phyloP scores from a whole-genome alignment of 768 basidiomycete species.

The Lactarius hengduanensis region DNA sequence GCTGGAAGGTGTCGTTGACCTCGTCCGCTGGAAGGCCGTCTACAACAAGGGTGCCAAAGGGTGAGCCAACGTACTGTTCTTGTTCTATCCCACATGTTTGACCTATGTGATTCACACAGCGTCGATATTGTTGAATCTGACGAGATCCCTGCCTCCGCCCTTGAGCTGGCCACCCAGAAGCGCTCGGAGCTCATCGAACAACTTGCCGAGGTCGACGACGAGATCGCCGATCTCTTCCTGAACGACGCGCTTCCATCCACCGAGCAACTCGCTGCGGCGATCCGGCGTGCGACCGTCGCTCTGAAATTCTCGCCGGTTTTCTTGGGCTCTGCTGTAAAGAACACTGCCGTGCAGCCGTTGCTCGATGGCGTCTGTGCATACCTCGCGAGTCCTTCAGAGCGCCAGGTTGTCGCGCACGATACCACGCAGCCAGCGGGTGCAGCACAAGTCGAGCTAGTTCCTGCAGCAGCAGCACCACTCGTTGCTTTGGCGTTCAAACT shows the following conservation, averaged over 20 bases:
- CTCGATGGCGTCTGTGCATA: constrained; percentile 96
- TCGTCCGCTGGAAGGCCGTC: constrained; percentile 91
- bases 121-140: constrained; percentile 75
- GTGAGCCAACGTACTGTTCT: constrained; percentile 44
- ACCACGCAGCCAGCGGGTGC: constrained; percentile 62
- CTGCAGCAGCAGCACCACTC: constrained; percentile 82
- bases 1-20: constrained; percentile 88
- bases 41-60: constrained; percentile 96
- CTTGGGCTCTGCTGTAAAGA: constrained; percentile 95
- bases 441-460: constrained; percentile 71
- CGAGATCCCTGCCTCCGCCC: constrained; percentile 78
- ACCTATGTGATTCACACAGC: constrained; percentile 39
- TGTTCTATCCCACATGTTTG: neutral
- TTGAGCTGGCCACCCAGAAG: constrained; percentile 77
- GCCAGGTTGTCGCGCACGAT: constrained; percentile 78
- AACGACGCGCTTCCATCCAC: constrained; percentile 77
- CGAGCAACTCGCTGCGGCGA: constrained; percentile 73
- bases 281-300: constrained; percentile 83
- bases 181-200: constrained; percentile 90
- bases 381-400: constrained; percentile 84
- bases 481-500: constrained; percentile 97
- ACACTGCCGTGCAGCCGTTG: constrained; percentile 91
- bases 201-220: constrained; percentile 94
- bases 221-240: constrained; percentile 87
- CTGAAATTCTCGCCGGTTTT: constrained; percentile 97